Percentiles rank a stretch among this genome's conserved stretches.
Conservation (phyloP, 352 stramenopile species). For the Pythium plurisporium region DNA sequence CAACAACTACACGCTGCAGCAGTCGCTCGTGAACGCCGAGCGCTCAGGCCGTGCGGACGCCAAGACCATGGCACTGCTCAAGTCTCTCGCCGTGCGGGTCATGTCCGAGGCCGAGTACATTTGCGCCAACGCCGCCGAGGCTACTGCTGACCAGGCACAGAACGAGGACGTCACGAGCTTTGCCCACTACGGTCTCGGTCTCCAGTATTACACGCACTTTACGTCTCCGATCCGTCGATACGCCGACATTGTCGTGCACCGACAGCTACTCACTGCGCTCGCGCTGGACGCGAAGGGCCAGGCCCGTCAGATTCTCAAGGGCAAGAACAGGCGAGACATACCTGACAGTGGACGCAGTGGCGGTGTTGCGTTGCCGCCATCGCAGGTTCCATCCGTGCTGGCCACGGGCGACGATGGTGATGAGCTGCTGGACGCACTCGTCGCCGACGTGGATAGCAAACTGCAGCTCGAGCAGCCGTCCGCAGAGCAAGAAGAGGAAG, state of each 20-base stretch:
- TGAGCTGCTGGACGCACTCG: constrained; percentile 61
- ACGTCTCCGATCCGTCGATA: constrained; percentile 91
- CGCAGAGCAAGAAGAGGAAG: neutral
- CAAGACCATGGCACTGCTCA: constrained; percentile 87
- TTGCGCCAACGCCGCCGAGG: constrained; percentile 61
- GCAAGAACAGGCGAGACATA: neutral
- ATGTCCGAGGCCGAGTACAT: constrained; percentile 96
- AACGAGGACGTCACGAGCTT: constrained; percentile 59
- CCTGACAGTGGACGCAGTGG: constrained; percentile 10
- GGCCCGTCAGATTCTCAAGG: neutral
- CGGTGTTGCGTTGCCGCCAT: constrained; percentile 33
- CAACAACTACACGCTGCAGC: constrained; percentile 81
- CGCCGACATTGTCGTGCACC: constrained; percentile 89
- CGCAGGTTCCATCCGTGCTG: constrained; percentile 57
- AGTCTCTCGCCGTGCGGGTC: constrained; percentile 90
- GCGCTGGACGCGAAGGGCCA: constrained; percentile 9
- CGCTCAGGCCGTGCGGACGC: constrained; percentile 51
- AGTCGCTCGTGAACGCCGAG: constrained; percentile 60
- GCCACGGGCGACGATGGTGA: constrained; percentile 17
- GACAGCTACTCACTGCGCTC: constrained; percentile 74
- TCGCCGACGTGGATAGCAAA: constrained; percentile 59
- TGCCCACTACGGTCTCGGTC: constrained; percentile 83
- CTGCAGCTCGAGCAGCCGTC: constrained; percentile 35
- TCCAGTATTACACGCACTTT: constrained; percentile 91
- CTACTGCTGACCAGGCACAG: constrained; percentile 17